These are phyloP conservation scores for Lathyrus sativus DNA, from an alignment of 306 rosid genomes.

Conservation along the genomic window DNA sequence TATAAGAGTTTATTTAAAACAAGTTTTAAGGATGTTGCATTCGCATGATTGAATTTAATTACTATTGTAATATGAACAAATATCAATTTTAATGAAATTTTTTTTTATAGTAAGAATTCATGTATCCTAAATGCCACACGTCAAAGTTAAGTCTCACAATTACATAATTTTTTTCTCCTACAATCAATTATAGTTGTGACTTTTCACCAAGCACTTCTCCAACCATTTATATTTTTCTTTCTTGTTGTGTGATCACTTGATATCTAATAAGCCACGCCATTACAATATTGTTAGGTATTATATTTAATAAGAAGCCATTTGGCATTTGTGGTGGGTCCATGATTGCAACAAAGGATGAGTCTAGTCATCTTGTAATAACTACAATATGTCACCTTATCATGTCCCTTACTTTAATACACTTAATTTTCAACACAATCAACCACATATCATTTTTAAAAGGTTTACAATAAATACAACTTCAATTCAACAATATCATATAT, in stretches of 20 bases:
- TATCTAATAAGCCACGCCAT: not conserved
- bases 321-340: constrained; percentile 2
- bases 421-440: constrained; percentile 3
- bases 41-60: no score
- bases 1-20: no score
- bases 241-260: not conserved
- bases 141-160: no score
- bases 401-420: constrained; percentile 28
- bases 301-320: constrained; percentile 14
- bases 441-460: not conserved
- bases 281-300: not conserved
- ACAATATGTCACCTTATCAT: constrained; percentile 21
- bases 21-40: no score
- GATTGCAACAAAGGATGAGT: constrained; percentile 1
- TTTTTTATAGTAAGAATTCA: no score
- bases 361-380: constrained; percentile 25
- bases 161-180: no score
- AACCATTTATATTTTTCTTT: not conserved
- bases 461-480: not conserved
- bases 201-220: not conserved
- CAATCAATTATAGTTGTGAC: not conserved
- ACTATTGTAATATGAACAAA: not conserved
- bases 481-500: no score
- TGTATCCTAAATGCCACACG: no score
- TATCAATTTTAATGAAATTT: no score